These are phyloP conservation scores for Picea sitchensis DNA, from an alignment of 75 land plant genomes.

Conservation along the genomic window DNA sequence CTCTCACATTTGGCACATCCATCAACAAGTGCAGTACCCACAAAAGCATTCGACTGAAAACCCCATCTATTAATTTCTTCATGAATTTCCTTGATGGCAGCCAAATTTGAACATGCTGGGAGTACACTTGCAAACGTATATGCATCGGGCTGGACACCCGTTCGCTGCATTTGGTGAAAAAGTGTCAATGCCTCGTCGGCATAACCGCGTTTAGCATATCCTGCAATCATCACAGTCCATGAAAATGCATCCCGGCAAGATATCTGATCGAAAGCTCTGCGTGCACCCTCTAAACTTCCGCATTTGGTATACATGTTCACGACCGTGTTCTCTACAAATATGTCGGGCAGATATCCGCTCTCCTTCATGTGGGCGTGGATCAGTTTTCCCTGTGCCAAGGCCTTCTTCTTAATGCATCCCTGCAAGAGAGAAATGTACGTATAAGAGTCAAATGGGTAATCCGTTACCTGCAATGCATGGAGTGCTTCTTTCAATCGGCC, in stretches of 20 bases:
- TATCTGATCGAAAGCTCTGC: background rate
- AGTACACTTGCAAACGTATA: conserved; percentile 6
- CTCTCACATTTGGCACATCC: conserved; percentile 23
- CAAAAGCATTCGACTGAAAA: conserved; percentile 8
- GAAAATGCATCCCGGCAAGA: conserved; percentile 12
- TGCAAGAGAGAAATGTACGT: conserved; percentile 1
- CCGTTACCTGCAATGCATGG: background rate
- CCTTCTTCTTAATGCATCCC: background rate
- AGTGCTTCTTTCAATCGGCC: background rate
- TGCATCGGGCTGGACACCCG: conserved; percentile 10
- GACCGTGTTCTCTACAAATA: conserved; percentile 1
- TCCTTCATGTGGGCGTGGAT: conserved; percentile 15
- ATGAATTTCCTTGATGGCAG: background rate
- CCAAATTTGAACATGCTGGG: background rate
- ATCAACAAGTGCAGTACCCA: conserved; percentile 15
- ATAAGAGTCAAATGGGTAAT: background rate
- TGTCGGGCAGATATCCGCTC: background rate
- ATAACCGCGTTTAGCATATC: conserved; percentile 7
- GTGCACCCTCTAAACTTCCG: conserved; percentile 8
- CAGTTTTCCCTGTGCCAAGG: background rate
- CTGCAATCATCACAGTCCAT: conserved; percentile 22
- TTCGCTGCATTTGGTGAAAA: conserved; percentile 2
- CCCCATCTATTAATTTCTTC: background rate
- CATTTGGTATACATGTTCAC: conserved; percentile 16
- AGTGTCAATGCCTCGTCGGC: conserved; percentile 10